Conservation (phyloP, 768 basidiomycete species). For the Lentinula lateritia region DNA sequence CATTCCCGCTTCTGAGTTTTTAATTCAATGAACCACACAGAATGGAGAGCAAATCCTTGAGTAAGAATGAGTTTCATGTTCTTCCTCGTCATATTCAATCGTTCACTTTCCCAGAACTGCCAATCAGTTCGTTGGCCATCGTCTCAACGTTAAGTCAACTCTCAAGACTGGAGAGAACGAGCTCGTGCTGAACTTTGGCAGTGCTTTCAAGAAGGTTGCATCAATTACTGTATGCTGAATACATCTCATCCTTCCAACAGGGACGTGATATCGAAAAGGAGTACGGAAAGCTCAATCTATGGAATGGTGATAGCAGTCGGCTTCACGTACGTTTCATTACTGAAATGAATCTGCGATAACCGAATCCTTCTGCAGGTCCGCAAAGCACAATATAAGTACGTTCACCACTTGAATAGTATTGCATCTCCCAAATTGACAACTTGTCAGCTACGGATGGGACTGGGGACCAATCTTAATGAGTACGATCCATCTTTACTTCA, state of each 20-base stretch:
- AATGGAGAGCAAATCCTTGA: constrained; percentile 68
- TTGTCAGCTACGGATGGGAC: constrained; percentile 78
- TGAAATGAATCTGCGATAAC: constrained; percentile 32
- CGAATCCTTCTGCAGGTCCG: constrained; percentile 60
- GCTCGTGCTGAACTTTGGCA: constrained; percentile 65
- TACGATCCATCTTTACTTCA: not conserved
- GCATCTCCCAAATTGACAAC: not conserved
- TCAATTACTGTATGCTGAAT: not conserved
- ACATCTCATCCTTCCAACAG: constrained; percentile 22
- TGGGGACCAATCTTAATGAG: constrained; percentile 45
- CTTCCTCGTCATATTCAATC: not conserved
- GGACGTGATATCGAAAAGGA: constrained; percentile 70
- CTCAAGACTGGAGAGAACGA: constrained; percentile 58
- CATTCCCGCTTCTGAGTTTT: not conserved
- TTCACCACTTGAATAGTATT: constrained; percentile 10
- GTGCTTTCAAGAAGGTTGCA: constrained; percentile 64
- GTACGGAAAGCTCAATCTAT: constrained; percentile 55
- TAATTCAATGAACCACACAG: constrained; percentile 16
- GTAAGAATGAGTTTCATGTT: constrained; percentile 27
- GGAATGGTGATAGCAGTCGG: constrained; percentile 92
- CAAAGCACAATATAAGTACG: constrained; percentile 90
- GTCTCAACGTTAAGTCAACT: constrained; percentile 49
- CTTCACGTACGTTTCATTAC: constrained; percentile 45
- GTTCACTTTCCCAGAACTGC: constrained; percentile 41
- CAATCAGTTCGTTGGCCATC: constrained; percentile 81